Percentiles rank a stretch among this genome's conserved stretches.
Conservation (phyloP, 2,329 filamentous ascomycete genomes). For the Teratosphaeria pseudoeucalypti region DNA sequence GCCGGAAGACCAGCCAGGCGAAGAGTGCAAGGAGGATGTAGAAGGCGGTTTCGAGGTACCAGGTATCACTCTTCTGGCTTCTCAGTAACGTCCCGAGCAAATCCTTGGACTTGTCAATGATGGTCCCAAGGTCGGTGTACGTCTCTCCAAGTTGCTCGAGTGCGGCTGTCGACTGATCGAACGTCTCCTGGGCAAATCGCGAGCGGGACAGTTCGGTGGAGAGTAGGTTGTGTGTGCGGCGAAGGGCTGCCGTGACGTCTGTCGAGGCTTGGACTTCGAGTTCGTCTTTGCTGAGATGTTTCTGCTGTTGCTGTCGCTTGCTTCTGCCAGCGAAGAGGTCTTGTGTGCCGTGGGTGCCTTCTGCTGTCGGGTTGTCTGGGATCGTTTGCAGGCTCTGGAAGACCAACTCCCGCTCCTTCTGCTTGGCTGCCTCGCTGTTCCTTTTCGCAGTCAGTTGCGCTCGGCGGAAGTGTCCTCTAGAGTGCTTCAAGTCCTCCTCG, state of each 20-base stretch:
- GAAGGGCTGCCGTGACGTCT: constrained; percentile 74
- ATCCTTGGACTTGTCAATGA: constrained; percentile 63
- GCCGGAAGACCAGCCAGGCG: constrained; percentile 74
- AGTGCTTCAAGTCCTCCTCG: constrained; percentile 57
- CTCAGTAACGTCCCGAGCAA: constrained; percentile 69
- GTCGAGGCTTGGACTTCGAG: constrained; percentile 63
- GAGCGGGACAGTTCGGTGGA: constrained; percentile 74
- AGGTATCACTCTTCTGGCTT: constrained; percentile 92
- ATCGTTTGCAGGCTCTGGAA: constrained; percentile 53
- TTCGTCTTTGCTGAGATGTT: constrained; percentile 58
- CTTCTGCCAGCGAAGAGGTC: constrained; percentile 28
- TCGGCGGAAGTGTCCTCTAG: constrained; percentile 62
- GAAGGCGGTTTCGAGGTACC: constrained; percentile 88
- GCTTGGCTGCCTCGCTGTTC: constrained; percentile 61
- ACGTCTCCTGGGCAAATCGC: constrained; percentile 79
- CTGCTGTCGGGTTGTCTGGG: constrained; percentile 16
- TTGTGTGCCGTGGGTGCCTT: constrained; percentile 21
- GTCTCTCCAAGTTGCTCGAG: constrained; percentile 70
- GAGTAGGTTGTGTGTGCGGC: constrained; percentile 79
- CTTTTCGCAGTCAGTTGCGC: constrained; percentile 72
- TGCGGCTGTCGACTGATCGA: constrained; percentile 73
- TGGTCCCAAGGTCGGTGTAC: constrained; percentile 67
- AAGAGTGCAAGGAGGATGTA: constrained; percentile 71
- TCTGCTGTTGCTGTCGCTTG: constrained; percentile 21
- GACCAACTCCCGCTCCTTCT: constrained; percentile 65